Evolutionary conservation across 441 rosid genomes (phyloP).

Genomic region (Heliophila coronopifolia): DNA sequence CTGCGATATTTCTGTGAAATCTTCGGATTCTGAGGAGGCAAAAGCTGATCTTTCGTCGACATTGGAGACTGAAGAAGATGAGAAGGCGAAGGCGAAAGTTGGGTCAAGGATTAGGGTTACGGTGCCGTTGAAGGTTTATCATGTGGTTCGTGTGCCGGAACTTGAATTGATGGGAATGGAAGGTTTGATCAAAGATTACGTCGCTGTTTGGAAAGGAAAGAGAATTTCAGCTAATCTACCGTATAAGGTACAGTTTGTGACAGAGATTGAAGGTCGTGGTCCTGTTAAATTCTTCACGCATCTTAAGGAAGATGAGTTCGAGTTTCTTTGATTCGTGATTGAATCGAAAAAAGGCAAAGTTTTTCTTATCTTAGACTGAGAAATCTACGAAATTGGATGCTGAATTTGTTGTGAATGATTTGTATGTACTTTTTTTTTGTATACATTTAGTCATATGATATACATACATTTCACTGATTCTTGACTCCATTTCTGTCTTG

Average conservation of each 20-base stretch:
- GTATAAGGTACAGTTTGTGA: constrained; percentile 60
- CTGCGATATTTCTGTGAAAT: constrained; percentile 34
- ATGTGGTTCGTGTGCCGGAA: constrained; percentile 78
- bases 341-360: constrained; percentile 19
- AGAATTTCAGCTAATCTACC: constrained; percentile 82
- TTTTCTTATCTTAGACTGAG: constrained; percentile 11
- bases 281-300: constrained; percentile 81
- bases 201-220: constrained; percentile 76
- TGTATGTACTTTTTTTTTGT: constrained; percentile 26
- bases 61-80: constrained; percentile 31
- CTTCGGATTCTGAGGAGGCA: constrained; percentile 31
- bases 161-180: constrained; percentile 74
- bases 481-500: neutral
- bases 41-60: constrained; percentile 27
- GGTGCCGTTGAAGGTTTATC: constrained; percentile 77
- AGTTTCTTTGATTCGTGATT: constrained; percentile 37
- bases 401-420: constrained; percentile 20
- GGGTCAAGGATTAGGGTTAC: constrained; percentile 77
- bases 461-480: constrained; percentile 11
- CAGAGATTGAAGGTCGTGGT: constrained; percentile 66
- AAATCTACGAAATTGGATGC: neutral
- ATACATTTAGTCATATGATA: constrained; percentile 20
- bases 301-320: constrained; percentile 87
- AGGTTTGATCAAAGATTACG: constrained; percentile 75
- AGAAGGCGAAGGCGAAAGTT: constrained; percentile 32